Base-by-base conservation (phyloP, 1,284 basidiomycete genomes). In the Cryptococcus hybrid region DNA sequence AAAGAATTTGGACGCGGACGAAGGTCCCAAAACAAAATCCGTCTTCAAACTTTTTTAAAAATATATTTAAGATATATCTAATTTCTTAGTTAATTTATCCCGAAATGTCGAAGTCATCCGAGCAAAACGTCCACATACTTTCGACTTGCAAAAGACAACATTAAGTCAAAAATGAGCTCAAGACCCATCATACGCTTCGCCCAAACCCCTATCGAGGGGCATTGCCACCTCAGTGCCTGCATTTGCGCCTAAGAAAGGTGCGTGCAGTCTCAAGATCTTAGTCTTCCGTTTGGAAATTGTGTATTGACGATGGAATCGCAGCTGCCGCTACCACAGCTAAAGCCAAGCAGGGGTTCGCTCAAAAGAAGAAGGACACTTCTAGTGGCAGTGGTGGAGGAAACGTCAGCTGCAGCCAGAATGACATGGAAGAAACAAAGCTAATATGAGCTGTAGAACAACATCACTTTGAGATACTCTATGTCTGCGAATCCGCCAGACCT, bases 401-500 rank as follows among this genome's bases (percentile, higher is more conserved):
- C 47, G 53, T 52, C 37, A 42, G 15, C n/a, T 5, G 36, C 15
- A 13, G 12, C 39, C 13, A 0, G 12, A 42, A 7, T 5, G 18
- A 42, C 15, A 35, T 44, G 44, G 57, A 34, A 50, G 36, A 47
- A 40, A 34, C 36, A 35, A 7, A 7, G n/a, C 8, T 7, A 13
- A 36, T 12, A 15, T 49, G 46, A 54, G 8, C 42, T 11, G 15
- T 36, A 57, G 54, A 30, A 46, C 6, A 53, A 45, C 13, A 45
- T 72, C 18, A 59, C 56, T 3, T 53, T 75, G 47, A 52, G 55
- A 30, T 69, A 67, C 24, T 40, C 59, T 13, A 64, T 70, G 54
- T 64, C 67, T 11, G 47, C 56, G 34, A 57, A 61, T 36, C 40
- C 60, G 1, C 64, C 71, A 15, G 68, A 73, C 47, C 58, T 72